phyloP scores from a whole-genome alignment of 169 alveolate species.

The Eimeria tenella region DNA sequence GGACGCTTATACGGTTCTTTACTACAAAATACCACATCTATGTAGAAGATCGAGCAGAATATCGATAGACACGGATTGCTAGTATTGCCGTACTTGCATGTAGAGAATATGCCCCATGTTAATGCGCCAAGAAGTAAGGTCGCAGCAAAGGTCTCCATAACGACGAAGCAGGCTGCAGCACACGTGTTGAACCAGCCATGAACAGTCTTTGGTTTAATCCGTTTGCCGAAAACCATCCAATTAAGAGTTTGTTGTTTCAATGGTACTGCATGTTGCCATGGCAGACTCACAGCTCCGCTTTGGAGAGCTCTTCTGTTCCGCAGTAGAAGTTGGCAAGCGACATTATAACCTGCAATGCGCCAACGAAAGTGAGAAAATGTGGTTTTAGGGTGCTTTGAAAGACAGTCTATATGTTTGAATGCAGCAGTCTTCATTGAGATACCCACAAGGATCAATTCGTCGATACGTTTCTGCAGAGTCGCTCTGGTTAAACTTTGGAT shows the following conservation, averaged over 20 bases:
- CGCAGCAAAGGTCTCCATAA: slow-evolving; percentile 24
- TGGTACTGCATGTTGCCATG: neutral
- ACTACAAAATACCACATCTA: too few relatives aligned
- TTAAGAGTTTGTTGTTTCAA: neutral
- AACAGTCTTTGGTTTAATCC: too few relatives aligned
- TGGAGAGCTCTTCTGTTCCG: neutral
- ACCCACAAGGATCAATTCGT: slow-evolving; percentile 10
- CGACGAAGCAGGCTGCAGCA: slow-evolving; percentile 50
- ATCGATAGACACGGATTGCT: neutral
- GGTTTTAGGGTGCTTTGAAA: neutral
- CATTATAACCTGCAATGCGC: slow-evolving; percentile 2
- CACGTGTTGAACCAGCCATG: neutral
- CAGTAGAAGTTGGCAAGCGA: slow-evolving; percentile 27
- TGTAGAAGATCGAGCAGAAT: too few relatives aligned
- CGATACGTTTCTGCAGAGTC: neutral
- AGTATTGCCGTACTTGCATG: slow-evolving; percentile 54
- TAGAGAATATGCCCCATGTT: slow-evolving; percentile 73
- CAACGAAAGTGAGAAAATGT: neutral
- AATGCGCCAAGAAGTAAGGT: slow-evolving; percentile 22
- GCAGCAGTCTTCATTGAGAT: neutral
- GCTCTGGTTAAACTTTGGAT: neutral
- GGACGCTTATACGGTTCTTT: too few relatives aligned
- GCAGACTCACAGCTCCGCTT: slow-evolving; percentile 50
- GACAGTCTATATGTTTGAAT: neutral
- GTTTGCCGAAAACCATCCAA: neutral